These are phyloP conservation scores for Metarhizium guizhouense DNA, from an alignment of 2,329 filamentous ascomycete genomes.

Conservation along the genomic window DNA sequence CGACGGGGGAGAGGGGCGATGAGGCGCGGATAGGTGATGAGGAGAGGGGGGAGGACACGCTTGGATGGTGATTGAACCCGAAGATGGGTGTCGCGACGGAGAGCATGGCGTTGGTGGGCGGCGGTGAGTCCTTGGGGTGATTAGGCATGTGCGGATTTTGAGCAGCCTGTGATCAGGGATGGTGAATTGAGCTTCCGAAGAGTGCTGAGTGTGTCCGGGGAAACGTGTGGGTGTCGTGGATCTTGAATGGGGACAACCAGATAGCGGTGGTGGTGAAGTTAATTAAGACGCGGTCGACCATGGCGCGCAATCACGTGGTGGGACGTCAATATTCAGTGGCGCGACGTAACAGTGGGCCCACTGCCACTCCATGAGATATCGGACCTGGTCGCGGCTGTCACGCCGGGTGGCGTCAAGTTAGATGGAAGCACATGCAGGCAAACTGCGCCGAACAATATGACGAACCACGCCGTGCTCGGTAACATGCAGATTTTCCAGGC, in stretches of 20 bases:
- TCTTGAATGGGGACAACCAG: background rate
- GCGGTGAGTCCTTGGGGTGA: background rate
- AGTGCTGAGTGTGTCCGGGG: background rate
- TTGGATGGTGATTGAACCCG: slow-evolving; percentile 37
- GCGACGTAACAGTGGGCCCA: background rate
- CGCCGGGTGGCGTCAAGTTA: too few relatives aligned
- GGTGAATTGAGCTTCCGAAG: background rate
- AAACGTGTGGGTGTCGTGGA: background rate
- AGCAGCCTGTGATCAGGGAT: background rate
- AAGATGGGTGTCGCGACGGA: slow-evolving; percentile 34
- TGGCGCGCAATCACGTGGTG: slow-evolving; percentile 24
- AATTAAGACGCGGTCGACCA: slow-evolving; percentile 15
- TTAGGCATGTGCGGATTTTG: background rate
- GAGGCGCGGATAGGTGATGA: slow-evolving; percentile 49
- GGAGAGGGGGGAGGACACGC: slow-evolving; percentile 46
- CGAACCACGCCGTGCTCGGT: too few relatives aligned
- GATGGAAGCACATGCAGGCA: too few relatives aligned
- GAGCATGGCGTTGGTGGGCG: slow-evolving; percentile 25
- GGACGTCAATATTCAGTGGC: background rate
- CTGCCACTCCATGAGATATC: too few relatives aligned
- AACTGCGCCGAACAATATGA: too few relatives aligned
- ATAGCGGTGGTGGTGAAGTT: background rate
- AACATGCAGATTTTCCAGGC: too few relatives aligned
- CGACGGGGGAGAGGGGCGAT: slow-evolving; percentile 34
- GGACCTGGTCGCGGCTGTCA: too few relatives aligned